Percentiles rank a stretch among this genome's conserved stretches.
Evolutionary conservation across 176 grass and related monocot species (phyloP).

Genomic region (Puya raimondii): DNA sequence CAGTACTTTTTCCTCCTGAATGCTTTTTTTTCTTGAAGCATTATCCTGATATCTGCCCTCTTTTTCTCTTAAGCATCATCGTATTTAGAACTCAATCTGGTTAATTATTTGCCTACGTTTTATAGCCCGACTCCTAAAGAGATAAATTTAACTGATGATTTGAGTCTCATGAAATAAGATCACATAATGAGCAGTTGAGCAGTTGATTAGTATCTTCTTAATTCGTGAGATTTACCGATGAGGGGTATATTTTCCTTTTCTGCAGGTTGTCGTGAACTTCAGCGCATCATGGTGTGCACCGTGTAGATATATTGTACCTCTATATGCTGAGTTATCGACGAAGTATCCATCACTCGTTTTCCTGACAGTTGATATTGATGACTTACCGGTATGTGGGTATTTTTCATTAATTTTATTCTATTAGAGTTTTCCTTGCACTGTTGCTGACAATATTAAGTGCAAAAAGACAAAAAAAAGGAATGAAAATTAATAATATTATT

Average conservation of each 20-base stretch:
- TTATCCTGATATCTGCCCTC: no score
- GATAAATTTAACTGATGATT: no score
- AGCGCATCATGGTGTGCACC: slow-evolving; percentile 66
- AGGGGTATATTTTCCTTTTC: not conserved
- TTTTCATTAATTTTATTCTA: not conserved
- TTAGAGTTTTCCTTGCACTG: not conserved
- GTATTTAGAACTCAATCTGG: no score
- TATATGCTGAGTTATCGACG: slow-evolving; percentile 43
- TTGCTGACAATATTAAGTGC: not conserved
- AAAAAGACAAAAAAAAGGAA: not conserved
- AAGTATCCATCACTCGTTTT: slow-evolving; percentile 55
- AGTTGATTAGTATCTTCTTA: not conserved
- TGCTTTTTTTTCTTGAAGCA: no score
- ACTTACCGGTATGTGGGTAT: slow-evolving; percentile 34
- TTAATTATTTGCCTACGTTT: no score
- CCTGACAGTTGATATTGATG: slow-evolving; percentile 60
- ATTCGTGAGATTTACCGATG: not conserved
- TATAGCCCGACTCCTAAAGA: no score
- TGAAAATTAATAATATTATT: not conserved
- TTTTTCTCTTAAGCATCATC: no score
- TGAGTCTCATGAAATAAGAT: no score
- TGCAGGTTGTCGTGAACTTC: slow-evolving; percentile 67
- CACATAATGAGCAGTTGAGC: no score
- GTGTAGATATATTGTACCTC: slow-evolving; percentile 42
- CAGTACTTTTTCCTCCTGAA: no score